Evolutionary conservation across 2,329 filamentous ascomycete genomes (phyloP).

Genomic region (Fusarium torreyae): DNA sequence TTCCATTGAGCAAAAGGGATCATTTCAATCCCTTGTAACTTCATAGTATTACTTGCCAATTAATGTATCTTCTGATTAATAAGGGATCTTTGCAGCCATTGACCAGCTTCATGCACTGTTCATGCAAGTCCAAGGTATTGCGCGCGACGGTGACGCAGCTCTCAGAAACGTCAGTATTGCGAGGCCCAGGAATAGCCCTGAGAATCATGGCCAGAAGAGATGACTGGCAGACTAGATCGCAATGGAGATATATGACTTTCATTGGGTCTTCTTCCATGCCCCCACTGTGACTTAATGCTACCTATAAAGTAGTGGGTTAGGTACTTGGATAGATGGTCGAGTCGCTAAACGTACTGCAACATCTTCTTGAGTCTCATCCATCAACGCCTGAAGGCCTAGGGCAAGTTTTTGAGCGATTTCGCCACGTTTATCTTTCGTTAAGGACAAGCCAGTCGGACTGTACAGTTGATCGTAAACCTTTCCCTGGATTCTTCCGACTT

Average conservation of each 20-base stretch:
- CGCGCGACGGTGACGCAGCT: slow-evolving; percentile 54
- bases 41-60: slow-evolving; percentile 47
- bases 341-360: slow-evolving; percentile 15
- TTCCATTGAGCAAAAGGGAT: background rate
- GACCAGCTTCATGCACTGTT: slow-evolving; percentile 51
- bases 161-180: slow-evolving; percentile 12
- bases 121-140: slow-evolving; percentile 54
- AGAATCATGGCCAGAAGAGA: slow-evolving; percentile 56
- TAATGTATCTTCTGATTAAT: slow-evolving; percentile 55
- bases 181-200: slow-evolving; percentile 41
- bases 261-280: slow-evolving; percentile 40
- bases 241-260: slow-evolving; percentile 52
- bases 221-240: slow-evolving; percentile 54
- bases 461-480: slow-evolving; percentile 55
- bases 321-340: accelerated
- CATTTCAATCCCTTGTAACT: no score
- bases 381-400: slow-evolving; percentile 21
- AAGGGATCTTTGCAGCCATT: slow-evolving; percentile 47
- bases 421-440: background rate
- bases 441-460: slow-evolving; percentile 40
- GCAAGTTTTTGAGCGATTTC: slow-evolving; percentile 5
- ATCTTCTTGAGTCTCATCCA: slow-evolving; percentile 26
- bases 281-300: background rate
- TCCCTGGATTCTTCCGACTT: slow-evolving; percentile 50
- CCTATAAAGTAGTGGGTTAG: slow-evolving; percentile 16